Conservation (phyloP, 148 eudicot genomes). For the Pharnaceum exiguum region DNA sequence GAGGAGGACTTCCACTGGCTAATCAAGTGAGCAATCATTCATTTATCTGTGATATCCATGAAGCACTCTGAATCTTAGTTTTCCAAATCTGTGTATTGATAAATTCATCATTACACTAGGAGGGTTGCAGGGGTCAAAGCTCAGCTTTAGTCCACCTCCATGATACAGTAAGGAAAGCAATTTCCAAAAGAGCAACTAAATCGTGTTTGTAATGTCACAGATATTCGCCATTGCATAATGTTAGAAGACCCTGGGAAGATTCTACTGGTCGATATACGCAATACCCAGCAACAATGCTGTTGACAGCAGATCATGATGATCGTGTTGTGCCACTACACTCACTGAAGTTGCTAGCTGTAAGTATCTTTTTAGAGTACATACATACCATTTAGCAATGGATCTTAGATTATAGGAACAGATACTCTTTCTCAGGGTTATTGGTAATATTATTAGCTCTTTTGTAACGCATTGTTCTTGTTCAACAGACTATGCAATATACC, state of each 20-base stretch:
- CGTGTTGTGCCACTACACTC: constrained; percentile 92
- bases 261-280: constrained; percentile 39
- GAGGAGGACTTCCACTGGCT: constrained; percentile 82
- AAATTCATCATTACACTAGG: too few relatives aligned
- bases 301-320: constrained; percentile 96
- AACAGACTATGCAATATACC: constrained; percentile 76
- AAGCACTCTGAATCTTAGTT: background rate
- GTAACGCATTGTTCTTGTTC: background rate
- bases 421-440: too few relatives aligned
- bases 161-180: background rate
- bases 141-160: background rate
- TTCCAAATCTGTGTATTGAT: too few relatives aligned
- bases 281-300: constrained; percentile 79
- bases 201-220: constrained; percentile 21
- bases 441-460: background rate
- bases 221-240: constrained; percentile 93
- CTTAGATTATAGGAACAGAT: background rate
- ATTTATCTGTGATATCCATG: background rate
- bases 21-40: constrained; percentile 58
- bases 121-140: too few relatives aligned
- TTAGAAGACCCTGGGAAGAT: constrained; percentile 88
- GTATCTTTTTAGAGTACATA: constrained; percentile 3
- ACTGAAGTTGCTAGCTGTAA: constrained; percentile 76
- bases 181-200: background rate
- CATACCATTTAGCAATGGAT: background rate